Conservation (phyloP, 495 filamentous ascomycete species). For the Elasticomyces elasticus region DNA sequence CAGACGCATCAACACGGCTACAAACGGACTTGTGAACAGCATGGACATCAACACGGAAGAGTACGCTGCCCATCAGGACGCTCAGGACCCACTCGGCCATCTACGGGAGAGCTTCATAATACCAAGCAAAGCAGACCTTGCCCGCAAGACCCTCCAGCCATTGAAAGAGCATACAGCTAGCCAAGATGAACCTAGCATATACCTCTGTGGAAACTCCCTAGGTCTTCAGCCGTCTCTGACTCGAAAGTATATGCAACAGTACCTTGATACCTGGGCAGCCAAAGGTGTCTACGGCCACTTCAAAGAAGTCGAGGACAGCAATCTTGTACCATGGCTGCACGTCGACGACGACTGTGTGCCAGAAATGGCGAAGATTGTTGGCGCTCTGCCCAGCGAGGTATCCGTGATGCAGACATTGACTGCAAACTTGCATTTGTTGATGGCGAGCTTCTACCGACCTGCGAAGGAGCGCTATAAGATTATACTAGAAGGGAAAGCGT, state of each 20-base stretch:
- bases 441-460: conserved; percentile 86
- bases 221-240: conserved; percentile 77
- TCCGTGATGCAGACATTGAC: conserved; percentile 92
- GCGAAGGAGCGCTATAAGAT: conserved; percentile 70
- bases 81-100: conserved; percentile 53
- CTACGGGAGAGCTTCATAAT: conserved; percentile 74
- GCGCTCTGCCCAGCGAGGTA: conserved; percentile 69
- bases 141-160: conserved; percentile 40
- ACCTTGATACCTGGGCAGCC: conserved; percentile 77
- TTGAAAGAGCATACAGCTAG: background rate
- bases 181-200: conserved; percentile 47
- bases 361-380: conserved; percentile 74
- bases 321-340: conserved; percentile 70
- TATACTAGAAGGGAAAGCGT: conserved; percentile 86
- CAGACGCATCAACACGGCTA: background rate
- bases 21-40: background rate
- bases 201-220: conserved; percentile 94
- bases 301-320: conserved; percentile 62
- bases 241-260: conserved; percentile 58
- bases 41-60: conserved; percentile 25
- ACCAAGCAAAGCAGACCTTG: conserved; percentile 68
- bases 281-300: conserved; percentile 96
- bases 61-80: conserved; percentile 58
- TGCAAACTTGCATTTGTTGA: conserved; percentile 79
- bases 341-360: conserved; percentile 62